Base-by-base conservation (phyloP, 345 rosid species). In the Clarkia xantiana region DNA sequence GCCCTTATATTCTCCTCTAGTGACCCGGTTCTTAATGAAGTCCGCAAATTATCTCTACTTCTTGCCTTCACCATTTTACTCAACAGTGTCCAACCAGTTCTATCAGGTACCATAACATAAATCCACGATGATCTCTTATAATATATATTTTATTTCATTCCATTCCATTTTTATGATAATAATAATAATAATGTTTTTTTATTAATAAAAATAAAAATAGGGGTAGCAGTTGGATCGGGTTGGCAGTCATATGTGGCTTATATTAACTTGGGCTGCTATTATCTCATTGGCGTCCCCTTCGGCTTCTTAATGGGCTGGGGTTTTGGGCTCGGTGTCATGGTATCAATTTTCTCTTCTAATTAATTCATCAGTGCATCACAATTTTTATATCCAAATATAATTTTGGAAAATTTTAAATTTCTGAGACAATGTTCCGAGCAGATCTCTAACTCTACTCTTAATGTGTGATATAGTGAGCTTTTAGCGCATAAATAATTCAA, bases 161-260 rank as follows among this genome's bases (percentile, higher is more conserved):
- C 7, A 9, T 3, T 44, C 14, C 2, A 14, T 44, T 44, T 29
- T 29, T 4, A 29, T 29, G 5, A 29, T 29, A 5, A 5, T 18
- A 15, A 11, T 18, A 12, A 47, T 19, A 11, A 12, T 47, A 9
- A 20, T 22, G 17, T 42, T 6, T 5, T 22, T 14, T 12, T 42
- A 4, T 44, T 16, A n/a, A n/a, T n/a, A n/a, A n/a, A n/a, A n/a
- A n/a, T n/a, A n/a, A 14, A 7, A 61, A 45, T 13, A 86, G 96
- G 98, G 42, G 96, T 91, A 23, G 95, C 98, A 6, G 83, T 91
- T 42, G 98, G 98, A 43, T 91, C 96, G 5, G 98, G 98, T 6
- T 91, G 94, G 96, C 96, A 86, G 67, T 76, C 89, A 1, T 76
- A 74, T 10, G 89, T 86, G 57, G 97, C 96, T 0, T 90, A 83